Evolutionary conservation across 225 moss, liverwort and hornwort genomes (phyloP), one percentile per base, ranked within the genome.

Genomic region (Physcomitrellopsis africana): DNA sequence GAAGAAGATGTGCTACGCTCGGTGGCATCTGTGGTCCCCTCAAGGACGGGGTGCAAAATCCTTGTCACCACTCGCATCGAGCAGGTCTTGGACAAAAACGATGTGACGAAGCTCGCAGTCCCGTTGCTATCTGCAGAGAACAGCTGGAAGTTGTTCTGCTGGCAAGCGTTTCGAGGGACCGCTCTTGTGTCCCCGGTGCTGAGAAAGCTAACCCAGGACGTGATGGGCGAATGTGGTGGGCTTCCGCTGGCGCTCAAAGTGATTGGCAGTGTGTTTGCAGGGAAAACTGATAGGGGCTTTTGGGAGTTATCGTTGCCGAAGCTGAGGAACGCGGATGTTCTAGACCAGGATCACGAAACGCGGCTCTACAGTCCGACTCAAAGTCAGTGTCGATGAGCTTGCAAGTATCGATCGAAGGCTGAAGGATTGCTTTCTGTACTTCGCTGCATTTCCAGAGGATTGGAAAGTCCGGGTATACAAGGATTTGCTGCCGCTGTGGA

Each of bases 361-460:
- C 70, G 75, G 70, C 77, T 85, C 29, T 81, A 47, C 46, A 2
- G 32, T 1, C n/a, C 59, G 81, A 12, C 68, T 85, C 41, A 72
- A 75, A 51, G 68, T 77, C 26, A 85, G 84, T 67, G 74, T 72
- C 0, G 78, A 85, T 63, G 73, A 73, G 52, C 73, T 73, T 19
- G 1, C 51, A 19, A 17, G 58, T 0, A 59, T 57, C 37, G 27
- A 76, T 2, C 29, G 29, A 8, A 67, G 18, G 6, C 67, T 86
- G 17, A n/a, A 16, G 22, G 83, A 80, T 45, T 81, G 86, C 47
- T 86, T 86, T 49, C 10, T 64, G 15, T 81, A 80, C 61, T 86
- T 83, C 19, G 83, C 86, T 24, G 86, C 86, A 22, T 86, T 80
- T 74, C 83, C 77, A 14, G 83, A 86, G 12, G 86, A 67, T 70